Conservation (phyloP, 345 rosid species). For the Aquilaria sinensis region DNA sequence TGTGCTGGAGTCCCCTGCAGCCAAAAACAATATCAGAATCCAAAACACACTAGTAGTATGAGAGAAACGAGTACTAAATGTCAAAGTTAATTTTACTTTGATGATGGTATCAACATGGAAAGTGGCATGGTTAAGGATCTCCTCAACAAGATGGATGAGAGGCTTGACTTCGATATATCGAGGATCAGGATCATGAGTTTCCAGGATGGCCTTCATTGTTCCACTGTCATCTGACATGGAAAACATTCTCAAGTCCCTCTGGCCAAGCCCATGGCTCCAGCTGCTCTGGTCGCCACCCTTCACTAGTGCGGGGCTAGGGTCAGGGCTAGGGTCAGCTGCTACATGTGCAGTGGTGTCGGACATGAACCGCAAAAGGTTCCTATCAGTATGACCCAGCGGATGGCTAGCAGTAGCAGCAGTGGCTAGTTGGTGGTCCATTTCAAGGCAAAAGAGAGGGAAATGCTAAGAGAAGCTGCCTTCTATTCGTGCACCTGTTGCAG, state of each 20-base stretch:
- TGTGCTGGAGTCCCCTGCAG: slow-evolving; percentile 21
- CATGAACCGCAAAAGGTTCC: too few relatives aligned
- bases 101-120: slow-evolving; percentile 22
- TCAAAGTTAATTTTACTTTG: slow-evolving; percentile 12
- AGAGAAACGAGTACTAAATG: not conserved
- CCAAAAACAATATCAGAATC: not conserved
- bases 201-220: slow-evolving; percentile 49
- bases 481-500: too few relatives aligned
- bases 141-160: slow-evolving; percentile 57
- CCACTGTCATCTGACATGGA: slow-evolving; percentile 52
- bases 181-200: slow-evolving; percentile 65
- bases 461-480: too few relatives aligned
- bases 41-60: too few relatives aligned
- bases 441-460: too few relatives aligned
- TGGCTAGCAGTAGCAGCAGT: not conserved
- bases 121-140: slow-evolving; percentile 65
- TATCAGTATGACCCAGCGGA: too few relatives aligned
- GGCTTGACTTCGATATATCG: slow-evolving; percentile 60
- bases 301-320: too few relatives aligned
- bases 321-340: too few relatives aligned
- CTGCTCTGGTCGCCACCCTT: not conserved
- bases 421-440: slow-evolving; percentile 3
- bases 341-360: too few relatives aligned
- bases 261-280: slow-evolving; percentile 20
- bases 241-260: slow-evolving; percentile 29